These are phyloP conservation scores for Pseudopithomyces chartarum DNA, from an alignment of 2,329 filamentous ascomycete species.

Conservation along the genomic window DNA sequence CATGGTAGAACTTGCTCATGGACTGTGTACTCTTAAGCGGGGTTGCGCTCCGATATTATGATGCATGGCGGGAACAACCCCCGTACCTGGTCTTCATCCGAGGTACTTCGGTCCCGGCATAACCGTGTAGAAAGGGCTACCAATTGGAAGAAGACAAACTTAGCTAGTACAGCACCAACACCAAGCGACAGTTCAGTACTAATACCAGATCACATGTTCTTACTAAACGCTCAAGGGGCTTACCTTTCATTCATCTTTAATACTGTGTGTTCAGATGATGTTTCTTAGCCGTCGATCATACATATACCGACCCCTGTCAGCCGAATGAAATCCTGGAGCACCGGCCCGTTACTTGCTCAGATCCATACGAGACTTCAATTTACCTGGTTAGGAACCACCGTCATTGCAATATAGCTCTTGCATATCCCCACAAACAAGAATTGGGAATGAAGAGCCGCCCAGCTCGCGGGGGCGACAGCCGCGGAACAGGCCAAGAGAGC, in stretches of 20 bases:
- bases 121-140: background rate
- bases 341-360: slow-evolving; percentile 35
- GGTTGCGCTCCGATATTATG: too few species aligned
- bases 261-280: slow-evolving; percentile 15
- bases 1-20: background rate
- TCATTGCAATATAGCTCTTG: slow-evolving; percentile 28
- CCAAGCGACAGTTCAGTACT: background rate
- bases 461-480: slow-evolving; percentile 7
- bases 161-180: background rate
- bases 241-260: slow-evolving; percentile 4
- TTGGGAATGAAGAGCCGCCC: background rate
- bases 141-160: background rate
- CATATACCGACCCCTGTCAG: slow-evolving; percentile 28
- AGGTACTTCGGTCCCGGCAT: background rate
- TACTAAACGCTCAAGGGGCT: background rate
- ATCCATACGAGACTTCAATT: slow-evolving; percentile 35
- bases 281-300: slow-evolving; percentile 21
- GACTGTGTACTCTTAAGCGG: too few species aligned
- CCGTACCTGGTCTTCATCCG: background rate
- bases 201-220: background rate
- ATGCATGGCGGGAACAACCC: too few species aligned
- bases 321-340: slow-evolving; percentile 33
- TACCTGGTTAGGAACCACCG: slow-evolving; percentile 17
- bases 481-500: slow-evolving; percentile 24
- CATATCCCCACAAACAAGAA: slow-evolving; percentile 5